These are phyloP conservation scores for Fomitopsis palustris DNA, from an alignment of 1,284 basidiomycete genomes.

Conservation along the genomic window DNA sequence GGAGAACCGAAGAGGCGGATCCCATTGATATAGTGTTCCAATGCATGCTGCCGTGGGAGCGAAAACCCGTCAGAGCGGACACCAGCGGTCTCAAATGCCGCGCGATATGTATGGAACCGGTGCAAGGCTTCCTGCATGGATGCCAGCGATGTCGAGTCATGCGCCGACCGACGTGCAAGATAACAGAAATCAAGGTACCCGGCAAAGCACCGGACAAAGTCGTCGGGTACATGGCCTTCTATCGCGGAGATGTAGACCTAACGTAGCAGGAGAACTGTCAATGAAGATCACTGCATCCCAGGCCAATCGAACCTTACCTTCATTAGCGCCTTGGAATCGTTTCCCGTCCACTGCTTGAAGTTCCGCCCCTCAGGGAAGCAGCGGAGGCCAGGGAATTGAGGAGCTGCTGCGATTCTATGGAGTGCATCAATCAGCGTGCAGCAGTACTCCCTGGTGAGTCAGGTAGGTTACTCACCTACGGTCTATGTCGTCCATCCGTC, in stretches of 20 bases:
- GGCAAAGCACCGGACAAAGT: no score
- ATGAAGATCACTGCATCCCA: background rate
- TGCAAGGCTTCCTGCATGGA: no score
- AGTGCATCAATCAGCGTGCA: background rate
- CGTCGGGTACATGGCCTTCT: no score
- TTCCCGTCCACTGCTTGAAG: conserved; percentile 21
- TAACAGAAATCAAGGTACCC: no score
- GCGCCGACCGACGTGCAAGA: no score
- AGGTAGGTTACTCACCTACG: no score
- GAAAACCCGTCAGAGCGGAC: background rate
- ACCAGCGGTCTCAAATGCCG: background rate
- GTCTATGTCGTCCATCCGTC: conserved; percentile 19
- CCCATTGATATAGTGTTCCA: conserved; percentile 4
- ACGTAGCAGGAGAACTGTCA: background rate
- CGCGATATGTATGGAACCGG: background rate
- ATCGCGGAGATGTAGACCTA: conserved; percentile 19
- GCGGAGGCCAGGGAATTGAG: no score
- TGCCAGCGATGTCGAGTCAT: no score
- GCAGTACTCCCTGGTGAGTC: background rate
- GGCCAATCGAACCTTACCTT: conserved; percentile 11
- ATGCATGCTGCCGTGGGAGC: conserved; percentile 15
- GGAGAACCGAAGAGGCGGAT: background rate
- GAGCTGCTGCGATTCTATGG: conserved; percentile 13
- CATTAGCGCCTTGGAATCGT: conserved; percentile 20
- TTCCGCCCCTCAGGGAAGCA: no score